These are phyloP conservation scores for Farysia itapuensis DNA, from an alignment of 1,284 basidiomycete species.

Conservation along the genomic window DNA sequence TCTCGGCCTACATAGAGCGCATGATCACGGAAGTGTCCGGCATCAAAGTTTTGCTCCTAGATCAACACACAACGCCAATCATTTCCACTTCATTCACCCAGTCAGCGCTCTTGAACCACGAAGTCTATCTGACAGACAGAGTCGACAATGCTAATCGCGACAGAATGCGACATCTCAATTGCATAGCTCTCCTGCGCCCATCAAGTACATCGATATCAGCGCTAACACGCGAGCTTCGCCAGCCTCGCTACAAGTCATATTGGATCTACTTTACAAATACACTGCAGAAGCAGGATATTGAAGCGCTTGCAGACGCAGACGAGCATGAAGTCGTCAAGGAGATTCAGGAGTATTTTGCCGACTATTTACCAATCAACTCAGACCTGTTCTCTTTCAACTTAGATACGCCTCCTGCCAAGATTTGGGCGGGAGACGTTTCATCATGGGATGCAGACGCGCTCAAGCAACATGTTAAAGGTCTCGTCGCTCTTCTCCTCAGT, in stretches of 20 bases:
- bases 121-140: constrained; percentile 95
- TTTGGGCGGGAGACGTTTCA: constrained; percentile 71
- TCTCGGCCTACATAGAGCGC: constrained; percentile 89
- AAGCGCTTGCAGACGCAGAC: constrained; percentile 89
- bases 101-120: constrained; percentile 87
- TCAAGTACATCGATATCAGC: constrained; percentile 78
- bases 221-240: constrained; percentile 74
- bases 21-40: constrained; percentile 78
- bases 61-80: constrained; percentile 93
- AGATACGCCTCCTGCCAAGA: constrained; percentile 61
- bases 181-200: constrained; percentile 86
- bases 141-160: constrained; percentile 73
- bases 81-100: constrained; percentile 94
- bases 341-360: constrained; percentile 64
- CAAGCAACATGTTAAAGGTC: constrained; percentile 75
- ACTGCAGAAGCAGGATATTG: constrained; percentile 84
- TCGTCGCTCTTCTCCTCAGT: constrained; percentile 85
- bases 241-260: constrained; percentile 91
- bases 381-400: constrained; percentile 80
- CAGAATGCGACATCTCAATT: constrained; percentile 90
- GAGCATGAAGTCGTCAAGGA: constrained; percentile 95
- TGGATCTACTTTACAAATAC: constrained; percentile 85
- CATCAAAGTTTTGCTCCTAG: constrained; percentile 97
- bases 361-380: constrained; percentile 65
- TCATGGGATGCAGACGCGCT: constrained; percentile 72